A percentile compares a stretch with the other conserved stretches of the same genome.
Evolutionary conservation across 176 grass and related monocot species (phyloP).

Genomic region (Olyra latifolia): DNA sequence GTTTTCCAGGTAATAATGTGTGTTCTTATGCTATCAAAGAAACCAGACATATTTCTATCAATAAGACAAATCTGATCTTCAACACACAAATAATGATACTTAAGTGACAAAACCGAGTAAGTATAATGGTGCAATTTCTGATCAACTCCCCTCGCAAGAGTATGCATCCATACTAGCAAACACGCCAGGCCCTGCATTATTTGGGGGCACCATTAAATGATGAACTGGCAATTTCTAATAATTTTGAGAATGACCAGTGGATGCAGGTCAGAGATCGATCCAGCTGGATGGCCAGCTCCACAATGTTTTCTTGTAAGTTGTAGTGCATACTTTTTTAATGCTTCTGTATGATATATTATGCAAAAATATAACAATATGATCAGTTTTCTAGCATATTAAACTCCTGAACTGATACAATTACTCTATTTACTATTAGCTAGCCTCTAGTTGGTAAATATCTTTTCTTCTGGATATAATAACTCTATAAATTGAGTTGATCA

Average conservation of each 20-base stretch:
- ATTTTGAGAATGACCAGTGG: background rate
- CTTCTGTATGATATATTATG: background rate
- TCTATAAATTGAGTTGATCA: background rate
- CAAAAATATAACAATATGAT: background rate
- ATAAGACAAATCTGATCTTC: background rate
- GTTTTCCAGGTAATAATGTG: background rate
- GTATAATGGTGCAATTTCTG: background rate
- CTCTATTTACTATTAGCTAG: background rate
- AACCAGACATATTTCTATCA: background rate
- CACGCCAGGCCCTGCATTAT: background rate
- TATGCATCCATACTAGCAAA: background rate
- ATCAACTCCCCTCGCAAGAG: background rate
- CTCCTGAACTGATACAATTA: background rate
- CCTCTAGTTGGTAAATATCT: background rate
- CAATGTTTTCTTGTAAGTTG: background rate
- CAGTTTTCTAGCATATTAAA: background rate
- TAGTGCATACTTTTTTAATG: background rate
- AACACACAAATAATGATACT: background rate
- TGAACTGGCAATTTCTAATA: background rate
- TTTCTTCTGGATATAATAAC: background rate
- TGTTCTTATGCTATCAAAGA: background rate
- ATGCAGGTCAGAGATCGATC: background rate
- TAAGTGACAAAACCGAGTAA: background rate
- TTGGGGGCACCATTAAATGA: background rate
- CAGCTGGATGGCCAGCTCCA: background rate